phyloP scores from a whole-genome alignment of 208 protist genomes.

The Acanthamoeba royreba region DNA sequence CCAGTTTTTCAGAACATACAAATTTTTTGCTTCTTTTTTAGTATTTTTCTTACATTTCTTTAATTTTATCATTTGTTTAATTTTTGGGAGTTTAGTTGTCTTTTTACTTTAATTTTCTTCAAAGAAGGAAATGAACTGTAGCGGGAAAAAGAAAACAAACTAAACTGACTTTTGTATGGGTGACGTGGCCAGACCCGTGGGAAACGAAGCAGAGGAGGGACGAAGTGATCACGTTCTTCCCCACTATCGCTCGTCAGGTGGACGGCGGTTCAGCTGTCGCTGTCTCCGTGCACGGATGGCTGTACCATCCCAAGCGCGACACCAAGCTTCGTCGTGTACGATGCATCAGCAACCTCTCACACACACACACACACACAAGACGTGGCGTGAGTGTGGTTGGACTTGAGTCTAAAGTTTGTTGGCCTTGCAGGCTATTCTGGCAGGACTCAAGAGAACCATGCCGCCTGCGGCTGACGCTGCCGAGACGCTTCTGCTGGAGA shows the following conservation, averaged over 20 bases:
- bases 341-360: background rate
- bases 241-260: background rate
- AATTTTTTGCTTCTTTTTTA: too few species aligned
- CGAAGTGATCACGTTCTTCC: constrained; percentile 28
- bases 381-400: too few species aligned
- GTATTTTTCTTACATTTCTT: too few species aligned
- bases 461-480: background rate
- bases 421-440: background rate
- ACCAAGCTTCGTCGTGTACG: background rate
- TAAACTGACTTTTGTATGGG: too few species aligned
- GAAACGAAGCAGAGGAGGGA: background rate
- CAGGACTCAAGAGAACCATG: background rate
- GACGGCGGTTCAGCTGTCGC: background rate
- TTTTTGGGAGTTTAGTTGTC: too few species aligned
- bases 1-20: too few species aligned
- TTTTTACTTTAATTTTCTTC: too few species aligned
- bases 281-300: constrained; percentile 19
- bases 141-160: too few species aligned
- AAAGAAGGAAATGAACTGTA: too few species aligned
- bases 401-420: too few species aligned
- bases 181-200: background rate
- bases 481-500: background rate
- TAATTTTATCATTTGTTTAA: too few species aligned
- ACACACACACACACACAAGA: too few species aligned
- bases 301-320: constrained; percentile 25